Conservation (phyloP, 177 flowering plant genomes). For the Tripterygium wilfordii region DNA sequence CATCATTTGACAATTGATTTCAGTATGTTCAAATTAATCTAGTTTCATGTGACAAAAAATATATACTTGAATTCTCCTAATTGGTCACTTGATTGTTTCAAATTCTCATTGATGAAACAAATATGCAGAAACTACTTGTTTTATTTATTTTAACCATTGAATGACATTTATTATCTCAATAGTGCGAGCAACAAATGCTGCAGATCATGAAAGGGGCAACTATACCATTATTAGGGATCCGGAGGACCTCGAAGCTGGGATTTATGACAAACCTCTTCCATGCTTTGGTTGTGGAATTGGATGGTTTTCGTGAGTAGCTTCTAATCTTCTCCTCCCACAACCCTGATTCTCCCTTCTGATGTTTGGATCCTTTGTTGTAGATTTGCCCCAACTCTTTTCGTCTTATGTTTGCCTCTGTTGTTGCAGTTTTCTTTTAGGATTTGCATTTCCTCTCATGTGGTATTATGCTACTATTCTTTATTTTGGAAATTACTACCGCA, state of each 20-base stretch:
- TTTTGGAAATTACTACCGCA: conserved; percentile 80
- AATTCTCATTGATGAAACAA: no score
- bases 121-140: no score
- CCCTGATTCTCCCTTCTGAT: not conserved
- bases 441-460: conserved; percentile 80
- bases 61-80: no score
- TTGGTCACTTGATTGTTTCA: no score
- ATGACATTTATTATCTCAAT: conserved; percentile 10
- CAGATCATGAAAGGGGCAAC: conserved; percentile 48
- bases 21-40: no score
- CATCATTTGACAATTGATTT: no score
- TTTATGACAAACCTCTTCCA: conserved; percentile 89
- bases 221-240: conserved; percentile 60
- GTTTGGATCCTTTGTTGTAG: no score
- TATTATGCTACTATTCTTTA: conserved; percentile 85
- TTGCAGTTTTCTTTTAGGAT: conserved; percentile 71
- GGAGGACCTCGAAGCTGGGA: conserved; percentile 57
- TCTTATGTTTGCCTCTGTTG: conserved; percentile 6
- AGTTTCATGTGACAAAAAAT: no score
- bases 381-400: not conserved
- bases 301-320: conserved; percentile 90
- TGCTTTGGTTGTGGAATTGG: conserved; percentile 99
- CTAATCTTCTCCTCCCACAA: conserved; percentile 8
- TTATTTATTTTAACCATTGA: not conserved
- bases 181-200: conserved; percentile 47